Evolutionary conservation across 73 alveolate species (phyloP).

Genomic region (Symbiodinium pilosum): DNA sequence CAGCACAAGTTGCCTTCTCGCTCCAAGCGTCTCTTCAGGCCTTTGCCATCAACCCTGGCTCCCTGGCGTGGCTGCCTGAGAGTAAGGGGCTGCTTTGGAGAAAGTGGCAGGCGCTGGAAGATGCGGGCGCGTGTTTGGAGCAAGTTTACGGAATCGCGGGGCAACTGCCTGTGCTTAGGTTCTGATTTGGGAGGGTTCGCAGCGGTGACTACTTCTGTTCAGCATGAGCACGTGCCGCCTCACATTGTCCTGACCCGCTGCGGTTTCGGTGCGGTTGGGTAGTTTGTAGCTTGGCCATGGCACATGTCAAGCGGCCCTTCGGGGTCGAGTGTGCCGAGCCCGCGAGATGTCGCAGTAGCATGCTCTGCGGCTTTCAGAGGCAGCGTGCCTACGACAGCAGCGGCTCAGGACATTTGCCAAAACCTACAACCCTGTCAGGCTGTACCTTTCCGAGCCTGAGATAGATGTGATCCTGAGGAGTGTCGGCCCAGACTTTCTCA

Average conservation of each 20-base stretch:
- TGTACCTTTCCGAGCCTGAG: neutral
- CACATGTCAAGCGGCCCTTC: slow-evolving; percentile 18
- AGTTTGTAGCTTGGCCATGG: neutral
- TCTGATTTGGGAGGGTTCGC: too few species aligned
- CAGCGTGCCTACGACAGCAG: neutral
- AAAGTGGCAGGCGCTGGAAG: too few species aligned
- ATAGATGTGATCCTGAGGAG: neutral
- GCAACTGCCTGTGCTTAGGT: too few species aligned
- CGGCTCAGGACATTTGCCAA: too few species aligned
- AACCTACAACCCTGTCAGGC: neutral
- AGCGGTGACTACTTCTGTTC: too few species aligned
- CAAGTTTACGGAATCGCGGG: too few species aligned
- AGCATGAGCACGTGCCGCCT: too few species aligned
- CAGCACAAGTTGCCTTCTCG: neutral
- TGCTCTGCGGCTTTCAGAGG: neutral
- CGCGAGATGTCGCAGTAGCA: neutral
- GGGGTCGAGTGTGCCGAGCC: neutral
- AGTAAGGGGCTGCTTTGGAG: too few species aligned
- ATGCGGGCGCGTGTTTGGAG: too few species aligned
- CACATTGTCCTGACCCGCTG: neutral
- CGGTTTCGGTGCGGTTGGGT: neutral
- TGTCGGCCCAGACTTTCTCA: neutral
- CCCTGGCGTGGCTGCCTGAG: slow-evolving; percentile 21
- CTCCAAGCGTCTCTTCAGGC: neutral
- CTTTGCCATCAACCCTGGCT: slow-evolving; percentile 79